Conservation (phyloP, 2,329 filamentous ascomycete species). For the Aspergillus alliaceus region DNA sequence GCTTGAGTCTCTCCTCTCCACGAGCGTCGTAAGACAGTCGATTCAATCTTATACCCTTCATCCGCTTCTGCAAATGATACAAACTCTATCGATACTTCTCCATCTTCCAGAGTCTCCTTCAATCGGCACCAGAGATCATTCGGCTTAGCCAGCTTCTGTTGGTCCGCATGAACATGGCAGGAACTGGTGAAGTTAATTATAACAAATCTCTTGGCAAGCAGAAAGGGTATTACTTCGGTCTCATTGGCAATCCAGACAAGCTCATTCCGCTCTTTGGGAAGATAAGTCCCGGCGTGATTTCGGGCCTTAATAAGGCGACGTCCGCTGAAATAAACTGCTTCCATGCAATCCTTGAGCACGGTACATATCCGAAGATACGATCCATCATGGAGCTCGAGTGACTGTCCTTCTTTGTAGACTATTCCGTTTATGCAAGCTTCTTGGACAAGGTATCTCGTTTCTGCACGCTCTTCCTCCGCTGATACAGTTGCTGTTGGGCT, state of each 20-base stretch:
- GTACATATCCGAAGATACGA: conserved; percentile 43
- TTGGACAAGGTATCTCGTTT: conserved; percentile 5
- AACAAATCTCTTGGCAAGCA: conserved; percentile 42
- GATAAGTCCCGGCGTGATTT: conserved; percentile 27
- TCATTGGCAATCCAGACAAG: conserved; percentile 46
- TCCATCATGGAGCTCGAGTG: conserved; percentile 38
- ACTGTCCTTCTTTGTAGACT: conserved; percentile 28
- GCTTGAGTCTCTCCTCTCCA: conserved; percentile 35
- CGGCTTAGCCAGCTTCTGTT: conserved; percentile 27
- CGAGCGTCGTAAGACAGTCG: conserved; percentile 22
- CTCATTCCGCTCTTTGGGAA: conserved; percentile 46
- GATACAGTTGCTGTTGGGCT: background rate
- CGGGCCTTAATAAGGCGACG: conserved; percentile 35
- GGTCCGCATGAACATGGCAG: conserved; percentile 22
- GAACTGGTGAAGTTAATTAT: conserved; percentile 58
- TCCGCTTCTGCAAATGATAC: conserved; percentile 33
- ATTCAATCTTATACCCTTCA: conserved; percentile 8
- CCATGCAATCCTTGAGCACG: conserved; percentile 30
- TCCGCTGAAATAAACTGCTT: conserved; percentile 38
- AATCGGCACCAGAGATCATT: conserved; percentile 33
- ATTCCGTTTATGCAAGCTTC: conserved; percentile 22
- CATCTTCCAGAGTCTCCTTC: conserved; percentile 25
- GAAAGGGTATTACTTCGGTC: conserved; percentile 41
- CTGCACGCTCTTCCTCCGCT: background rate
- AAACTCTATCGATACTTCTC: conserved; percentile 30